Evolutionary conservation across 2,329 filamentous ascomycete genomes (phyloP).

Genomic region (Penicillium concentricum): DNA sequence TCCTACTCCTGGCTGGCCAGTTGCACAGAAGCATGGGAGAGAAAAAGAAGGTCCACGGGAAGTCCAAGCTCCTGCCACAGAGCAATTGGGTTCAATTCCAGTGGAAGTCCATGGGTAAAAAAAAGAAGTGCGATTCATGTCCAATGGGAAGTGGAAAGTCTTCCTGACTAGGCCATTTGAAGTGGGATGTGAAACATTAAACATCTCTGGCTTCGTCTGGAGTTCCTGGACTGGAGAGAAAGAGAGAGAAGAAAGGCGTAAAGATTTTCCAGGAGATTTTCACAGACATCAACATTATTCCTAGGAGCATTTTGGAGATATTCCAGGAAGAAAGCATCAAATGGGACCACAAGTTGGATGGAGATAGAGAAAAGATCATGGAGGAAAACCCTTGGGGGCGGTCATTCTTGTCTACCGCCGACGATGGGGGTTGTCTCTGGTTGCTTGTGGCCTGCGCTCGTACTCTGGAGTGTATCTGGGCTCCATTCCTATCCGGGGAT

Average conservation of each 20-base stretch:
- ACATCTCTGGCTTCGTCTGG: background rate
- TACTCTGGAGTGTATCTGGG: constrained; percentile 45
- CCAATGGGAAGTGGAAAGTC: constrained; percentile 5
- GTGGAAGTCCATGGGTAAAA: constrained; percentile 14
- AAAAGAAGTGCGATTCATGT: constrained; percentile 8
- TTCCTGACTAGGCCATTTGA: background rate
- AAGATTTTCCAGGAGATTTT: constrained; percentile 9
- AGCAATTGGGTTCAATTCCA: constrained; percentile 10
- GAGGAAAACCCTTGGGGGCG: constrained; percentile 6
- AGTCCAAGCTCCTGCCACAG: constrained; percentile 4
- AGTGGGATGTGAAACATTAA: constrained; percentile 4
- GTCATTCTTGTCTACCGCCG: constrained; percentile 32
- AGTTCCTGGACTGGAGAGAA: constrained; percentile 6
- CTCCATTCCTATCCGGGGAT: constrained; percentile 45
- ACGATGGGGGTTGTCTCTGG: constrained; percentile 42
- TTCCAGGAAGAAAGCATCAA: constrained; percentile 18
- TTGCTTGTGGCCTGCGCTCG: constrained; percentile 42
- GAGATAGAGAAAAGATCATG: constrained; percentile 10
- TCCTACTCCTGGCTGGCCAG: constrained; percentile 24
- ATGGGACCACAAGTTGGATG: constrained; percentile 9
- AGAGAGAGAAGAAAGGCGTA: background rate
- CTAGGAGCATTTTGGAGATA: constrained; percentile 10
- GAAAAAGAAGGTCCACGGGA: constrained; percentile 12
- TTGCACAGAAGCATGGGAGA: constrained; percentile 18
- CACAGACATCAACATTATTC: constrained; percentile 18